These are phyloP conservation scores for Hyaloraphidium curvatum DNA, from an alignment of 192 early-diverging fungal species.

Conservation along the genomic window DNA sequence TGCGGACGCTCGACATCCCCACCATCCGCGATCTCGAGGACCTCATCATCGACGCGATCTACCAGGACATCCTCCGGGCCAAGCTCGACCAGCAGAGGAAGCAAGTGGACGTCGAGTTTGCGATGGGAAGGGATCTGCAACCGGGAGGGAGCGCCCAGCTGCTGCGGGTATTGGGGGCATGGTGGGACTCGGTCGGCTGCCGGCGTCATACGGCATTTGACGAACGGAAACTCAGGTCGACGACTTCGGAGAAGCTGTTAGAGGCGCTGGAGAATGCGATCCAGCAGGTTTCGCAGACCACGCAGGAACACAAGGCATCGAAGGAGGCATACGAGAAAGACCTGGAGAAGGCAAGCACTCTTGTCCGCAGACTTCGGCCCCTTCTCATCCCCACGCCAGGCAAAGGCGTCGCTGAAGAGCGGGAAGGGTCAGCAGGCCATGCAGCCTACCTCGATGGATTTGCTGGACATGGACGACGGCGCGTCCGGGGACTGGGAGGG, in stretches of 20 bases:
- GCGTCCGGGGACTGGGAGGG: too few relatives aligned
- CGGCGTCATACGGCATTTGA: not conserved
- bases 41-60: conserved; percentile 70
- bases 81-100: conserved; percentile 66
- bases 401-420: too few relatives aligned
- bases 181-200: conserved; percentile 19
- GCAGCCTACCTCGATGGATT: too few relatives aligned
- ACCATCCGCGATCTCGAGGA: conserved; percentile 71
- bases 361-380: too few relatives aligned
- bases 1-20: conserved; percentile 44
- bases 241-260: conserved; percentile 32
- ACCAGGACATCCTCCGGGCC: conserved; percentile 53
- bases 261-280: conserved; percentile 30
- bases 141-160: conserved; percentile 38
- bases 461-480: too few relatives aligned
- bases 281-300: conserved; percentile 19
- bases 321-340: conserved; percentile 25
- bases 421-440: too few relatives aligned
- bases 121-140: conserved; percentile 66
- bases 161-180: conserved; percentile 29
- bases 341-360: too few relatives aligned
- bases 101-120: conserved; percentile 49
- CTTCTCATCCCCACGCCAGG: too few relatives aligned
- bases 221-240: conserved; percentile 17
- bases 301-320: conserved; percentile 15